Percentiles rank a stretch among this genome's conserved stretches.
Conservation (phyloP, 345 rosid species). For the Theobroma cacao region DNA sequence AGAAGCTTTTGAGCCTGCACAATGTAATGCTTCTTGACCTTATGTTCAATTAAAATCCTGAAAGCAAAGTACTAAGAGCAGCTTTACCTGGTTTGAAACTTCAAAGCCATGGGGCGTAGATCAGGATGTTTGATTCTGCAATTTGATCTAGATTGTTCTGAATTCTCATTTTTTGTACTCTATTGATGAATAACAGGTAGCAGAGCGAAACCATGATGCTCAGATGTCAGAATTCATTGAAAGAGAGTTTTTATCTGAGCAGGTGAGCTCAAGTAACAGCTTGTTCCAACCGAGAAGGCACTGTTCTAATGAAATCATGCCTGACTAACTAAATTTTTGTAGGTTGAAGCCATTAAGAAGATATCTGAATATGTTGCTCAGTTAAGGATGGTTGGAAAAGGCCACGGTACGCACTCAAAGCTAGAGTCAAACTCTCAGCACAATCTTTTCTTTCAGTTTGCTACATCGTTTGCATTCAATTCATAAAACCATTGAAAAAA, state of each 20-base stretch:
- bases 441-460: neutral
- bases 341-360: constrained; percentile 73
- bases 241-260: constrained; percentile 65
- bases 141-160: neutral
- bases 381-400: constrained; percentile 84
- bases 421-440: neutral
- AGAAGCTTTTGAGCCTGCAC: constrained; percentile 73
- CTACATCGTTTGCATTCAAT: neutral
- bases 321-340: neutral
- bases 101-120: neutral
- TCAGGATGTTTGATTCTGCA: neutral
- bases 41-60: neutral
- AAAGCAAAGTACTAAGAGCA: neutral
- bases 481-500: neutral
- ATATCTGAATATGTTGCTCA: constrained; percentile 79
- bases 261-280: constrained; percentile 32
- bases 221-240: constrained; percentile 72
- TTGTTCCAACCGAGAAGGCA: no score
- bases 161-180: neutral
- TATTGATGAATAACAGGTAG: constrained; percentile 52
- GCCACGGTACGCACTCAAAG: constrained; percentile 58
- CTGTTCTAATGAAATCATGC: no score
- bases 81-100: neutral
- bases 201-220: constrained; percentile 55
- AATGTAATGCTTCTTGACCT: constrained; percentile 30